phyloP scores from a whole-genome alignment of 2,329 filamentous ascomycete species.

The Nigrospora oryzae region DNA sequence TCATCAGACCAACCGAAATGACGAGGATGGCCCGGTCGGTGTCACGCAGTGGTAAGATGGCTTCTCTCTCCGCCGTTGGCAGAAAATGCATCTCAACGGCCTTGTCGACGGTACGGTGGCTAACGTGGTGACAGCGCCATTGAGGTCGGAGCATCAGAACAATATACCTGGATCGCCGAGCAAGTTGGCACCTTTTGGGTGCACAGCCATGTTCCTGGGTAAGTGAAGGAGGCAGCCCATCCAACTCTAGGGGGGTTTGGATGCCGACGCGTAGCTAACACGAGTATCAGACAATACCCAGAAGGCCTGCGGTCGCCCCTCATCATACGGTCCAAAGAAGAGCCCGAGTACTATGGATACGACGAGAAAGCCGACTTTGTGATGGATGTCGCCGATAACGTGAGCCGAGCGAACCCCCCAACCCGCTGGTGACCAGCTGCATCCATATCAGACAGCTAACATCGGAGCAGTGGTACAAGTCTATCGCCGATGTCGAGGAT shows the following conservation, averaged over 20 bases:
- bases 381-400: constrained; percentile 1
- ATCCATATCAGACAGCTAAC: not conserved
- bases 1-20: not conserved
- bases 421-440: not conserved
- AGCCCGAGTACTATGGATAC: constrained; percentile 1
- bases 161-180: not conserved
- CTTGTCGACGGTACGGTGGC: too few relatives aligned
- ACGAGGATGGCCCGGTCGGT: not conserved
- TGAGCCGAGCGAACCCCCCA: not conserved
- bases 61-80: not conserved
- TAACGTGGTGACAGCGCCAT: too few relatives aligned
- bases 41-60: constrained; percentile 1
- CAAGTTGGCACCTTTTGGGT: constrained; percentile 1
- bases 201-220: constrained; percentile 1
- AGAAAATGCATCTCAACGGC: too few relatives aligned
- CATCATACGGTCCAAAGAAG: not conserved
- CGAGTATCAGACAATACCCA: not conserved
- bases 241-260: not conserved
- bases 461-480: not conserved
- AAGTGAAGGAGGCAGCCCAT: not conserved
- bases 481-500: not conserved
- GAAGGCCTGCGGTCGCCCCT: constrained; percentile 1
- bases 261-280: not conserved
- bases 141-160: not conserved
- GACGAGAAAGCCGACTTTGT: not conserved